Evolutionary conservation across 257 asterid genomes (phyloP), one percentile per base, ranked within the genome.

Genomic region (Solanum habrochaites): DNA sequence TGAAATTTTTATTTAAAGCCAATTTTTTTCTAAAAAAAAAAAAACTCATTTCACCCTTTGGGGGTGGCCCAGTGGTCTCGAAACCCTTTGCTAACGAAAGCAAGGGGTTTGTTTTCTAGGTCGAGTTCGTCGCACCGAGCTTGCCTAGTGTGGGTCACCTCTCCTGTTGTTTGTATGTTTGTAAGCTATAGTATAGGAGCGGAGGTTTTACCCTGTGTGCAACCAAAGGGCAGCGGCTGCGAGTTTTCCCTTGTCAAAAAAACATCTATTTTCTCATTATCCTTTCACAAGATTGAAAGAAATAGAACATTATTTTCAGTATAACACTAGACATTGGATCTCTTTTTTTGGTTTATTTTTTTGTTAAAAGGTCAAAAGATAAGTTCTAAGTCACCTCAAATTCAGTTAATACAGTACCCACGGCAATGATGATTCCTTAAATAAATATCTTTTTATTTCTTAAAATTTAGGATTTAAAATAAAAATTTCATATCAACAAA

Each of bases 11-110:
- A 20, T 18, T 20, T 0, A 20, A 56, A 56, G 64, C 64, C n/a
- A 56, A 5, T 1, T 0, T 37, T 37, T 0, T 0, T n/a, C n/a
- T n/a, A n/a, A n/a, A n/a, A n/a, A 37, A 56, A 6, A 2, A 52
- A 1, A 12, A 11, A 16, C 62, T 52, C 11, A 52, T 52, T 18
- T 18, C 62, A 52, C 62, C 1, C 62, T 18, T 52, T 4, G 10
- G 10, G 62, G n/a, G 4, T 52, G 62, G 62, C 62, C 62, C 2
- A 52, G 62, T 18, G n/a, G 10, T 52, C 1, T 35, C n/a, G 4
- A 52, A 18, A 52, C 4, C n/a, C n/a, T 4, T 52, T 18, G 62
- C 11, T 9, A 52, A 1, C 4, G 21, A 52, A 52, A 52, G 62
- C 9, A 18, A 52, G 62, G 11, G 2, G 10, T 52, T 52, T 52